Base-by-base conservation (phyloP, 805 yeast species). In the Candida michaelii region DNA sequence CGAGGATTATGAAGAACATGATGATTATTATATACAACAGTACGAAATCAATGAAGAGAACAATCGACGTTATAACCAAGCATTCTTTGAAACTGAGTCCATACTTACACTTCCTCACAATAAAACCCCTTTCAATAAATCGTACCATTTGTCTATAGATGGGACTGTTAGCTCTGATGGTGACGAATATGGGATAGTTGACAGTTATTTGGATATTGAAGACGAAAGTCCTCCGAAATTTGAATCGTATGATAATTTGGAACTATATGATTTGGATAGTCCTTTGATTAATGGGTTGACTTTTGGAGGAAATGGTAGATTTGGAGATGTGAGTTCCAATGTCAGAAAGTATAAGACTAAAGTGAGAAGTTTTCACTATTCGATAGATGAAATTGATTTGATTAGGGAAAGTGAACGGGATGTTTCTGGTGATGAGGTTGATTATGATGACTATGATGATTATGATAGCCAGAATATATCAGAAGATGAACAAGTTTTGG, bases 201-300 rank as follows among this genome's bases (percentile, higher is more conserved):
- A 65, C 32, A 58, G 56, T 40, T 65, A 65, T 44, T 42, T 65
- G 30, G 50, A 43, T 14, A 40, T 33, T 10, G 42, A 40, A 8
- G 48, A 46, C 12, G 19, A 6, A 8, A 27, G 15, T 10, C 43
- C 52, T 1, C 53, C 55, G 3, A 48, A 40, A 15, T 38, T 43
- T 15, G 37, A 44, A 13, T 23, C 48, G 3, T 30, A 36, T 16
- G 56, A 52, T 25, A 44, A 48, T 19, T 43, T 55, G 14, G 54
- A 56, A n/a, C 36, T 57, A 7, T 58, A 45, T 45, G 69, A 63
- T 32, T 36, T 60, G 8, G 49, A 49, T 36, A 59, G 66, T 14
- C 71, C 71, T 2, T 37, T 64, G 6, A 59, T 65, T 11, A 64
- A 61, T 43, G 71, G 71, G 0, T 47, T 65, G 18, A 64, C 65